Conservation (phyloP, 208 protist genomes). For the Wallacemonas sp. region DNA sequence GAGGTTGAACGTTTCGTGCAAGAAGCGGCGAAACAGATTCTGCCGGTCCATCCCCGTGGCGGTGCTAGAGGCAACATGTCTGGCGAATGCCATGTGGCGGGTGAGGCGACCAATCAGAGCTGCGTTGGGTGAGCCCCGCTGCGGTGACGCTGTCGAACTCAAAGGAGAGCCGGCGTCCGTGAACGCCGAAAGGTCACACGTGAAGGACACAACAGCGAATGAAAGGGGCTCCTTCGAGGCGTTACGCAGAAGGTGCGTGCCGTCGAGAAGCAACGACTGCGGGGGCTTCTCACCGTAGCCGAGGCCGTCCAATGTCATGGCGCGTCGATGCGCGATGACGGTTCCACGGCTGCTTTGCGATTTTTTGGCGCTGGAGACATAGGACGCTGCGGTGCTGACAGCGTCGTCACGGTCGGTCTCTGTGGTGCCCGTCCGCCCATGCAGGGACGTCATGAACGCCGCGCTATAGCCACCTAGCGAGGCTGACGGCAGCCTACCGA, state of each 20-base stretch:
- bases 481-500: not conserved
- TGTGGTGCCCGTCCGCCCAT: constrained; percentile 18
- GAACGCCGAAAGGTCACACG: constrained; percentile 6
- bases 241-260: constrained; percentile 10
- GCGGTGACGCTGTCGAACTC: not conserved
- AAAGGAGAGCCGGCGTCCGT: not conserved
- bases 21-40: constrained; percentile 32
- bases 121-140: not conserved
- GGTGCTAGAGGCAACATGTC: not conserved
- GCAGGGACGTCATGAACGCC: constrained; percentile 3
- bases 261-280: not conserved
- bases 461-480: not conserved
- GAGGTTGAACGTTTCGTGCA: constrained; percentile 27
- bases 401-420: constrained; percentile 16
- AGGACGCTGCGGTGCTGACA: constrained; percentile 1
- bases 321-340: not conserved
- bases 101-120: not conserved
- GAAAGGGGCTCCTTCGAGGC: constrained; percentile 9
- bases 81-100: not conserved
- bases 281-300: constrained; percentile 5
- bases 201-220: constrained; percentile 25
- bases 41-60: not conserved
- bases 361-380: not conserved
- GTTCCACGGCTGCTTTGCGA: not conserved
- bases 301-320: not conserved